Conservation (phyloP, 352 stramenopile genomes). For the Pythium sp. region DNA sequence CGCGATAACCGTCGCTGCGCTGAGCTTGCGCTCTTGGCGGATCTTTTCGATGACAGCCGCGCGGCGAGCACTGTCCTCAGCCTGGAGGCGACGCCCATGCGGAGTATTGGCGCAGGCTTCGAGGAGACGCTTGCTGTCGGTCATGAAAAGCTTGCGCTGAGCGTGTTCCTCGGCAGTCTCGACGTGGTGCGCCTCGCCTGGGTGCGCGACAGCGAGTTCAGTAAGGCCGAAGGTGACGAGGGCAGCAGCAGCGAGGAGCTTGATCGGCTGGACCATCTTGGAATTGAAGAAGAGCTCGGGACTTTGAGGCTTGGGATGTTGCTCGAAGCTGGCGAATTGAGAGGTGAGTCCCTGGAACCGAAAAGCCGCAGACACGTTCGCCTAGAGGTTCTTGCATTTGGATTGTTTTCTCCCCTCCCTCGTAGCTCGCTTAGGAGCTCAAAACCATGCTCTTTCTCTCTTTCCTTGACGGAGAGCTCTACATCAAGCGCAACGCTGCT, state of each 20-base stretch:
- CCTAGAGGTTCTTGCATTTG: not conserved
- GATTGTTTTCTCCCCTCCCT: not conserved
- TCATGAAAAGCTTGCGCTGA: constrained; percentile 10
- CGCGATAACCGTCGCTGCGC: constrained; percentile 1
- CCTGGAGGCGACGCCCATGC: not conserved
- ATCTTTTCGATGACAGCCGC: constrained; percentile 3
- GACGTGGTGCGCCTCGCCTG: constrained; percentile 5
- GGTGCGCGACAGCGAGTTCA: constrained; percentile 2
- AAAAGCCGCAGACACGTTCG: not conserved
- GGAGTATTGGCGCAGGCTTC: constrained; percentile 11
- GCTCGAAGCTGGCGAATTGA: not conserved
- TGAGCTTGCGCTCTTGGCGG: not conserved
- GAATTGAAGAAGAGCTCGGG: not conserved
- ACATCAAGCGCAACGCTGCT: not conserved
- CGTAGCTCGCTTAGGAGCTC: not conserved
- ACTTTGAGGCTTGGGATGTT: not conserved
- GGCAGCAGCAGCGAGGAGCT: not conserved
- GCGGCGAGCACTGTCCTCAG: not conserved
- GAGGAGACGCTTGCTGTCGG: constrained; percentile 13
- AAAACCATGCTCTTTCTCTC: not conserved
- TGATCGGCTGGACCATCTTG: not conserved
- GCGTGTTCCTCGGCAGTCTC: not conserved
- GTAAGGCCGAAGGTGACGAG: not conserved
- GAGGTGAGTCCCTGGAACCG: not conserved
- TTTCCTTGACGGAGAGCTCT: not conserved